Evolutionary conservation across 2,329 filamentous ascomycete genomes (phyloP).

Genomic region (Sphaerulina vaccinii): DNA sequence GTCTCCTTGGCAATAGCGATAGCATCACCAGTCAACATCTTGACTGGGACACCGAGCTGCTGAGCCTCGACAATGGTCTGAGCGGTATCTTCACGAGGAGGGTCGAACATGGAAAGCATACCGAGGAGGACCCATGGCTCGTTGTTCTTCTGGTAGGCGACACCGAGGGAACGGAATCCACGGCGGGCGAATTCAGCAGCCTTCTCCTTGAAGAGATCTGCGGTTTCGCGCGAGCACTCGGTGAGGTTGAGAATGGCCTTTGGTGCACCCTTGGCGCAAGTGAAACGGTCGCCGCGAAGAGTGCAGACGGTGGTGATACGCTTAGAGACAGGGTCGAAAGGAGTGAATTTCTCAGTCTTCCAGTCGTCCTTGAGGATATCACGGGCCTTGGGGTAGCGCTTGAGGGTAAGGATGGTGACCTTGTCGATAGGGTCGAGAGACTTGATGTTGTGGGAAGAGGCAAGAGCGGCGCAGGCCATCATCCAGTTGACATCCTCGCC

Average conservation of each 20-base stretch:
- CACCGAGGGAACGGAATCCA: constrained; percentile 78
- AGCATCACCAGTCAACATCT: constrained; percentile 80
- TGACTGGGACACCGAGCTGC: constrained; percentile 72
- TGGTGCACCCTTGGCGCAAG: constrained; percentile 74
- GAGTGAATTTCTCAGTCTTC: constrained; percentile 74
- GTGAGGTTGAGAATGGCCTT: constrained; percentile 71
- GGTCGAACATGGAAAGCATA: constrained; percentile 78
- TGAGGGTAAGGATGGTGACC: constrained; percentile 72
- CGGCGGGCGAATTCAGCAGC: constrained; percentile 72
- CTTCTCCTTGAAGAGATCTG: constrained; percentile 68
- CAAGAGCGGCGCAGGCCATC: constrained; percentile 76
- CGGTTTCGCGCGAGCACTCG: constrained; percentile 64
- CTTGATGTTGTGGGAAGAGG: constrained; percentile 76
- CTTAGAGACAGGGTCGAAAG: constrained; percentile 78
- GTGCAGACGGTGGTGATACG: constrained; percentile 70
- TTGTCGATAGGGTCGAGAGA: constrained; percentile 78
- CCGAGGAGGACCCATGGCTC: constrained; percentile 71
- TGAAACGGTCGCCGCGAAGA: constrained; percentile 68
- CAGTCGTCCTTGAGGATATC: constrained; percentile 73
- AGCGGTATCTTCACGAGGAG: constrained; percentile 74
- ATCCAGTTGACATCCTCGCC: constrained; percentile 80
- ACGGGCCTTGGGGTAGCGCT: constrained; percentile 73
- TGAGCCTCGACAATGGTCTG: constrained; percentile 76
- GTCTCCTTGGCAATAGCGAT: constrained; percentile 79
- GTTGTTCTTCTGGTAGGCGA: constrained; percentile 74